Conservation (phyloP, 192 early-diverging fungal genomes). For the Phycomyces blakesleeanus region DNA sequence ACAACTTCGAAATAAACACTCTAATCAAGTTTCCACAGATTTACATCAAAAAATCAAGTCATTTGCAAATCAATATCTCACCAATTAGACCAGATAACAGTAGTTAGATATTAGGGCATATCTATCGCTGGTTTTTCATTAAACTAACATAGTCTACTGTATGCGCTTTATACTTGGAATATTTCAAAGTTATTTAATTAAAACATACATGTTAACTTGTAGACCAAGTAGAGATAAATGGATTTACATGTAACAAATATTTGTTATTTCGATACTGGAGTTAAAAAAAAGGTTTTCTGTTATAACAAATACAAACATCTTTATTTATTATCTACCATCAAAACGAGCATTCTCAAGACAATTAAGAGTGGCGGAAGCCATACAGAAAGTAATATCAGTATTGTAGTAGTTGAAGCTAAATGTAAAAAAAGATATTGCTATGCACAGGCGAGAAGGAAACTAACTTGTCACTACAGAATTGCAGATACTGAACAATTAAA, state of each 20-base stretch:
- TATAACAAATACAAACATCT: constrained; percentile 18
- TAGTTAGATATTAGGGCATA: constrained; percentile 11
- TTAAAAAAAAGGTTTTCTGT: constrained; percentile 9
- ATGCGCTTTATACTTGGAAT: constrained; percentile 17
- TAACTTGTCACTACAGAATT: constrained; percentile 11
- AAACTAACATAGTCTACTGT: too few species aligned
- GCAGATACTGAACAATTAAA: constrained; percentile 14
- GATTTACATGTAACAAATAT: constrained; percentile 16
- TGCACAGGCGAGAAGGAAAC: constrained; percentile 10
- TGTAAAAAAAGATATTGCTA: constrained; percentile 12
- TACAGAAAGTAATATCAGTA: constrained; percentile 13
- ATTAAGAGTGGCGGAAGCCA: constrained; percentile 11
- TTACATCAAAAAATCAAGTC: constrained; percentile 13
- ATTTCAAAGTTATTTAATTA: constrained; percentile 14
- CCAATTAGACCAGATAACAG: constrained; percentile 15
- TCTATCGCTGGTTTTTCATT: constrained; percentile 13
- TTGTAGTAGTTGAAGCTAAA: constrained; percentile 13
- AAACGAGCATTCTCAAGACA: constrained; percentile 13
- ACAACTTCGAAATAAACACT: constrained; percentile 14
- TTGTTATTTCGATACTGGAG: constrained; percentile 12
- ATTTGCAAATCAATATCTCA: constrained; percentile 12
- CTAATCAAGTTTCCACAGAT: constrained; percentile 10
- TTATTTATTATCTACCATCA: constrained; percentile 14
- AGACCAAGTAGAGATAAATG: constrained; percentile 19
- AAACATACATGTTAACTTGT: constrained; percentile 17